Conservation (phyloP, 768 basidiomycete species). For the Lactarius akahatsu region DNA sequence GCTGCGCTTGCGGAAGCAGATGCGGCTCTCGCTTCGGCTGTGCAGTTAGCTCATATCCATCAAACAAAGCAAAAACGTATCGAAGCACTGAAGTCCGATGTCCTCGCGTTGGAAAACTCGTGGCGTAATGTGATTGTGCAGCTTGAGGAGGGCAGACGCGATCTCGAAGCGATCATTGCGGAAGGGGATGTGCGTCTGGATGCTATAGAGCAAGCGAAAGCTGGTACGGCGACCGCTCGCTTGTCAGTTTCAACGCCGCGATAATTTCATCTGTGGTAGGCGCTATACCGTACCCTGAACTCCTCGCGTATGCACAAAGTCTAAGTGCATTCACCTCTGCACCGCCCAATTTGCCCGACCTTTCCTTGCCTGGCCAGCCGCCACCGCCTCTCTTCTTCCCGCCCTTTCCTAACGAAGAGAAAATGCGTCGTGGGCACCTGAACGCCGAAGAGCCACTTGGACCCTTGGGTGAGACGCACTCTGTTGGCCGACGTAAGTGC, state of each 20-base stretch:
- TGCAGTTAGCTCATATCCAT: constrained; percentile 65
- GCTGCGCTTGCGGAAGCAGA: constrained; percentile 64
- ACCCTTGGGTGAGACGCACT: constrained; percentile 75
- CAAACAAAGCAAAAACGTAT: constrained; percentile 76
- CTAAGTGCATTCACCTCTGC: constrained; percentile 85
- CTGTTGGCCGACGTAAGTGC: constrained; percentile 68
- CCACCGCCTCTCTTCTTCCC: constrained; percentile 83
- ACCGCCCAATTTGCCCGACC: constrained; percentile 83
- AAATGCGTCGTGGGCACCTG: constrained; percentile 80
- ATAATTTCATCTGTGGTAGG: constrained; percentile 41
- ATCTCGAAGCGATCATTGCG: constrained; percentile 65
- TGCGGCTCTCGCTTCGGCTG: constrained; percentile 59
- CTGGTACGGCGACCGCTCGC: constrained; percentile 48
- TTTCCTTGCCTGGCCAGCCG: constrained; percentile 64
- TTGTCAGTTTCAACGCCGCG: background rate
- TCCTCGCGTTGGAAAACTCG: constrained; percentile 60
- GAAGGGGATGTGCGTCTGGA: constrained; percentile 74
- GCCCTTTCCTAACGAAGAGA: constrained; percentile 89
- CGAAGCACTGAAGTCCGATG: constrained; percentile 67
- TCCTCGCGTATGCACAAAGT: constrained; percentile 82
- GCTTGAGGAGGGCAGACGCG: constrained; percentile 63
- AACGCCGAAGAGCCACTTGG: constrained; percentile 81
- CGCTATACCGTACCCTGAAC: constrained; percentile 77
- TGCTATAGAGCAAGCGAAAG: constrained; percentile 68
- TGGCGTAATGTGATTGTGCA: constrained; percentile 70